A percentile compares a stretch with the other conserved stretches of the same genome.
Conservation (phyloP, 2,329 filamentous ascomycete species). For the Chrysoporthe deuterocubensis region DNA sequence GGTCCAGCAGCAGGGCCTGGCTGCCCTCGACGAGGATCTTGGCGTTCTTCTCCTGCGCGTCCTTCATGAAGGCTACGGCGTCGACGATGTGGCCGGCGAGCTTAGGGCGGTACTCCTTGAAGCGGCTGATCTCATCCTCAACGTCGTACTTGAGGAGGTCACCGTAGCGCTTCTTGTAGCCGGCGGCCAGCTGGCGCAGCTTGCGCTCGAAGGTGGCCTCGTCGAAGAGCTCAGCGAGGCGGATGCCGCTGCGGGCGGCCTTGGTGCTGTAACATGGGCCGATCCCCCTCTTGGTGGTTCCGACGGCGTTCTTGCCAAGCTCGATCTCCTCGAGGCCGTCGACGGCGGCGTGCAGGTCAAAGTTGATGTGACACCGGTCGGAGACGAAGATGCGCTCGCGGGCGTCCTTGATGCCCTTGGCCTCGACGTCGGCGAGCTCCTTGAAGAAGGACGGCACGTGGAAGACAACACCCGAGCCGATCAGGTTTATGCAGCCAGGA, state of each 20-base stretch:
- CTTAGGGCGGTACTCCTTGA: slow-evolving; percentile 58
- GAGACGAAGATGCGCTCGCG: slow-evolving; percentile 64
- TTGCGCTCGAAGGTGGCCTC: slow-evolving; percentile 66
- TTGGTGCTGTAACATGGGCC: slow-evolving; percentile 35
- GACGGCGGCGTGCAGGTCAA: slow-evolving; percentile 66
- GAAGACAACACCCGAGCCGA: slow-evolving; percentile 40
- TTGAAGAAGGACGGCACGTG: slow-evolving; percentile 64
- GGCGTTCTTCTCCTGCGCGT: slow-evolving; percentile 53
- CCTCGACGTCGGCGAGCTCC: slow-evolving; percentile 63
- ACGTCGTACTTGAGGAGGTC: slow-evolving; percentile 68
- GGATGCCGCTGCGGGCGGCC: slow-evolving; percentile 62
- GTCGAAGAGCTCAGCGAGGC: slow-evolving; percentile 70
- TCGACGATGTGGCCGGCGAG: slow-evolving; percentile 69
- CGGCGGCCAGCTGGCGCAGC: slow-evolving; percentile 62
- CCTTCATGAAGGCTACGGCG: slow-evolving; percentile 65
- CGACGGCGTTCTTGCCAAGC: slow-evolving; percentile 45
- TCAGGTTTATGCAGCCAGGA: slow-evolving; percentile 70
- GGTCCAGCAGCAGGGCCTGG: slow-evolving; percentile 64
- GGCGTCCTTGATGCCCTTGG: slow-evolving; percentile 60
- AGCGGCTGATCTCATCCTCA: slow-evolving; percentile 69
- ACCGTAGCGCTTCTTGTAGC: slow-evolving; percentile 72
- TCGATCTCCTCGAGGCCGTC: slow-evolving; percentile 69
- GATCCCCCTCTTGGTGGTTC: slow-evolving; percentile 46
- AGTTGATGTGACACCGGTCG: slow-evolving; percentile 64
- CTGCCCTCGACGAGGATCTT: slow-evolving; percentile 67